Evolutionary conservation across 2,329 filamentous ascomycete species (phyloP), one percentile per base, ranked within the genome.

Genomic region (Cadophora sp.): DNA sequence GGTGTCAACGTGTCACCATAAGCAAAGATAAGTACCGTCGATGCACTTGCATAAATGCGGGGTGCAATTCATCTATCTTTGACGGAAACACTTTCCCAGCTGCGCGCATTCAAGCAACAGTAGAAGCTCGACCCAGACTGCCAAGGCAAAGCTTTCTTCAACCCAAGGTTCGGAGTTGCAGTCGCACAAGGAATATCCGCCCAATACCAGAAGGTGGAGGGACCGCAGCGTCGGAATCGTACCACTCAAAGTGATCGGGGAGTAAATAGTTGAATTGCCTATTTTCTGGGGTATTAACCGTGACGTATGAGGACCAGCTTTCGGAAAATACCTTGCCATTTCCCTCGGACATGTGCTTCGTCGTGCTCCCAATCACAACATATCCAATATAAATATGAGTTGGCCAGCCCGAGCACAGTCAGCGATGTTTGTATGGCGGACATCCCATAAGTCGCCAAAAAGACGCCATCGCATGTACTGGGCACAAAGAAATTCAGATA

Each of bases 231-330:
- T 11, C 16, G 48, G 61, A n/a, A 53, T n/a, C 40, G 40, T 63
- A 40, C 24, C 22, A 37, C 22, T 26, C 29, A 19, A 29, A 43
- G 22, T 7, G 3, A n/a, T 29, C 27, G 51, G 51, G 51, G 29
- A 37, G 26, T 22, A 37, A 37, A 22, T 9, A n/a, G 11, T 14
- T 58, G 22, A 14, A 9, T 12, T 58, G 55, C 19, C 29, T 58
- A 29, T 61, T 50, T 29, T 48, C 37, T 61, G 58, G 58, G 58
- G 58, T 61, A 48, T 61, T 61, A 29, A 4, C 37, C 58, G 37
- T 61, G 24, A 31, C 12, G 14, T 48, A 16, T 24, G 37, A 12
- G 58, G 1, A 37, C 1, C 5, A 29, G 24, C 12, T 19, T 9
- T 55, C 26, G 14, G 50, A 53, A 26, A 53, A 53, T 53, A 29